Conservation (phyloP, 495 filamentous ascomycete species). For the Aspergillus carlsbadensis region DNA sequence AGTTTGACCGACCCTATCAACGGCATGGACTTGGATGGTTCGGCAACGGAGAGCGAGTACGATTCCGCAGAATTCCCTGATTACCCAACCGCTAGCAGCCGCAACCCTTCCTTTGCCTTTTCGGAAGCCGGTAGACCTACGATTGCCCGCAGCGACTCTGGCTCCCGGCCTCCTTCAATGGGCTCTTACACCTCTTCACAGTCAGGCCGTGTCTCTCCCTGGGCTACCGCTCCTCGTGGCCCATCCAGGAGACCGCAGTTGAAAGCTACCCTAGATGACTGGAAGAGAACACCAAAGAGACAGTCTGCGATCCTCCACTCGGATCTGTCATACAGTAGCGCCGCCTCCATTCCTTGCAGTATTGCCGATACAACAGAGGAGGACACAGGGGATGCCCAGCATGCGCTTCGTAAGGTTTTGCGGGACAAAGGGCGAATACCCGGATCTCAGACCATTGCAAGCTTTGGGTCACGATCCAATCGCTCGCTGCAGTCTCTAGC, state of each 20-base stretch:
- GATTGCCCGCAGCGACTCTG: conserved; percentile 53
- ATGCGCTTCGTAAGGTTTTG: conserved; percentile 71
- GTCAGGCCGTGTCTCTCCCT: conserved; percentile 44
- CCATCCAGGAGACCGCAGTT: conserved; percentile 27
- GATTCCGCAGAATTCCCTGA: conserved; percentile 66
- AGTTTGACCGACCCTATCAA: conserved; percentile 41
- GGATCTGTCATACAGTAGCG: conserved; percentile 35
- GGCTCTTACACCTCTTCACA: conserved; percentile 50
- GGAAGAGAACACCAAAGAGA: conserved; percentile 38
- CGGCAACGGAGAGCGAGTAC: conserved; percentile 47
- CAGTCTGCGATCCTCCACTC: conserved; percentile 34
- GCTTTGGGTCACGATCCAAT: conserved; percentile 29
- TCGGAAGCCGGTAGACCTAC: conserved; percentile 50
- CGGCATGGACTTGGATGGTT: conserved; percentile 48
- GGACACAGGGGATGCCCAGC: conserved; percentile 52
- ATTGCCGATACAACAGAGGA: conserved; percentile 48
- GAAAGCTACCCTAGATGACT: conserved; percentile 32
- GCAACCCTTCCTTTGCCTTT: conserved; percentile 60
- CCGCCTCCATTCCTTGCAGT: conserved; percentile 53
- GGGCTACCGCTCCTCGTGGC: conserved; percentile 37
- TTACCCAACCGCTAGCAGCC: conserved; percentile 62
- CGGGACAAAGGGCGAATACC: conserved; percentile 58
- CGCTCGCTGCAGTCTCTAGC: conserved; percentile 36
- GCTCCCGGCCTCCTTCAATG: conserved; percentile 52
- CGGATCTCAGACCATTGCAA: conserved; percentile 31